A percentile compares a stretch with the other conserved stretches of the same genome.
These are phyloP conservation scores for Coprinopsis cinerea DNA, from an alignment of 768 basidiomycete species.

Conservation along the genomic window DNA sequence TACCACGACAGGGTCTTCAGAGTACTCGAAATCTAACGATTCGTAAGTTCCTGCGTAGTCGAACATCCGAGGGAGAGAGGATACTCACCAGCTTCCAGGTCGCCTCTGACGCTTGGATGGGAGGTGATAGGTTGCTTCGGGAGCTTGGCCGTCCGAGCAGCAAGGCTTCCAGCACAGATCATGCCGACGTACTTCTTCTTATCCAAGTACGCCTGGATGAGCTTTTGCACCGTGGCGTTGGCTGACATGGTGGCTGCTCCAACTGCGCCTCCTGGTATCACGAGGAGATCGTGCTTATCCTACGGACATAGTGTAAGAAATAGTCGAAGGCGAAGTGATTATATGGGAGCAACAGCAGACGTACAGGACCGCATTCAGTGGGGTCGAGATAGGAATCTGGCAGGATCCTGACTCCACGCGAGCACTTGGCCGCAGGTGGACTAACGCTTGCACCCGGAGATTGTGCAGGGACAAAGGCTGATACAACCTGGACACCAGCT, in stretches of 20 bases:
- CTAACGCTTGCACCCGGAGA: slow-evolving; percentile 17
- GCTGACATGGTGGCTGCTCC: slow-evolving; percentile 71
- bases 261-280: slow-evolving; percentile 75
- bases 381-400: slow-evolving; percentile 54
- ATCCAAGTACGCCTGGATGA: slow-evolving; percentile 53
- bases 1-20: slow-evolving; percentile 66
- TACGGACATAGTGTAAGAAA: slow-evolving; percentile 18
- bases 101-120: slow-evolving; percentile 62
- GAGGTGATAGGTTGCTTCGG: slow-evolving; percentile 67
- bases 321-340: background rate
- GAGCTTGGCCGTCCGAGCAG: slow-evolving; percentile 57
- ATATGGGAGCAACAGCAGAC: slow-evolving; percentile 13
- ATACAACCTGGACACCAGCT: slow-evolving; percentile 59
- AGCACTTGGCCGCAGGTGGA: slow-evolving; percentile 54
- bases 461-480: slow-evolving; percentile 51
- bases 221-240: slow-evolving; percentile 50
- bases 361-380: slow-evolving; percentile 41
- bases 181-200: slow-evolving; percentile 63
- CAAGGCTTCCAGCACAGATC: slow-evolving; percentile 81
- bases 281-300: slow-evolving; percentile 62
- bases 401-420: slow-evolving; percentile 67
- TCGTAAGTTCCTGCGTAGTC: background rate
- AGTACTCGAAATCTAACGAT: slow-evolving; percentile 61
- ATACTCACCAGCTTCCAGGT: slow-evolving; percentile 48
- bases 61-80: background rate